Evolutionary conservation across 345 rosid genomes (phyloP), one percentile per base, ranked within the genome.

Genomic region (Bruguiera parviflora): DNA sequence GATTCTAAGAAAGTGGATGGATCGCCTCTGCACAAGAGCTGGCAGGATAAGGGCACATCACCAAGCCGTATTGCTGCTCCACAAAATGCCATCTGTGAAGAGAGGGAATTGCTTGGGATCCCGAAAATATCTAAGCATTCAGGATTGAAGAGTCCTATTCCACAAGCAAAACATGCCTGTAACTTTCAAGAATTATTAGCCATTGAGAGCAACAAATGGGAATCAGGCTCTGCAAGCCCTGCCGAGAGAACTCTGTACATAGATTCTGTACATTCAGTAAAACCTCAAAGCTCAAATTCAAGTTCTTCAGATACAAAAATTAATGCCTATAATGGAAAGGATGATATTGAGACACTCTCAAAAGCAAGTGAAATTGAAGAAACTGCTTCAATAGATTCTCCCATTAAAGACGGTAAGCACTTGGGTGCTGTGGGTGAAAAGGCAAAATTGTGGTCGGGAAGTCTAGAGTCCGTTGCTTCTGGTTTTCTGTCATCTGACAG

Each of bases 211-310:
- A 71, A 55, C 22, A 75, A 77, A 60, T 79, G 81, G 84, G 73
- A 84, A 73, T 68, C 79, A 68, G 78, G 75, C 3, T 66, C 77
- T 19, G 83, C 65, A 39, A 70, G 63, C 69, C 86, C 83, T 2
- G 74, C 64, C 3, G 98, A 94, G 87, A 91, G 85, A 79, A 89
- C 97, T 70, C 75, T 94, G 72, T 87, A 91, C 73, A 79, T 89
- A 52, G 97, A 91, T 82, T 78, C 86, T 62, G 79, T 86, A 70
- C 86, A 79, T 60, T 58, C 24, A 73, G 77, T 73, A 37, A 78
- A 69, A 49, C 67, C 85, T 68, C 71, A 59, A 60, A 53, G 59
- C 37, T 60, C 84, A 55, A 55, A 22, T 74, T 69, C 74, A 61
- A 43, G 64, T 61, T 61, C 71, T 58, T 61, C 75, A 4, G 83